A percentile compares a stretch with the other conserved stretches of the same genome.
phyloP scores from a whole-genome alignment of 768 basidiomycete species.

The Boletus patriciae region DNA sequence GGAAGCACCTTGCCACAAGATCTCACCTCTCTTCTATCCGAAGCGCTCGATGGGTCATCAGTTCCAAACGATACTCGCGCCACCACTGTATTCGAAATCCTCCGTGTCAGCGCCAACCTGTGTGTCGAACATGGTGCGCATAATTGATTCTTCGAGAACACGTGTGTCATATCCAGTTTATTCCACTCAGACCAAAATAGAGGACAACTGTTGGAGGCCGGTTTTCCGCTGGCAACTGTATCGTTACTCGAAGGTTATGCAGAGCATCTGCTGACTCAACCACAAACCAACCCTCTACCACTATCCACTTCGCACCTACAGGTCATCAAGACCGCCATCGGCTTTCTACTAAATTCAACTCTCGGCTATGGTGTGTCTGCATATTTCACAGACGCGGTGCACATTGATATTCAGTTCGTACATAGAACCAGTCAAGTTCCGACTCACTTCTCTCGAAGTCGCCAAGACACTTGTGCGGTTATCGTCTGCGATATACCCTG shows the following conservation, averaged over 20 bases:
- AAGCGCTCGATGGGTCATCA: constrained; percentile 50
- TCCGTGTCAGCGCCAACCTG: constrained; percentile 79
- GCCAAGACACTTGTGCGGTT: constrained; percentile 67
- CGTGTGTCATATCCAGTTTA: constrained; percentile 5
- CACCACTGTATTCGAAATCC: constrained; percentile 60
- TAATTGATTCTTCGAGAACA: not conserved
- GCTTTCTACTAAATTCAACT: constrained; percentile 75
- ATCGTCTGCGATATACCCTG: constrained; percentile 69
- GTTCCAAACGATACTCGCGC: constrained; percentile 48
- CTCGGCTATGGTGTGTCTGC: constrained; percentile 65
- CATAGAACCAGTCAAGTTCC: constrained; percentile 68
- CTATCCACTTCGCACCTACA: constrained; percentile 64
- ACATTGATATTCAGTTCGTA: constrained; percentile 3
- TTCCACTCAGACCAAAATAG: constrained; percentile 66
- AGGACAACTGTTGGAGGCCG: constrained; percentile 64
- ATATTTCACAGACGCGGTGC: not conserved
- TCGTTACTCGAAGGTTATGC: constrained; percentile 67
- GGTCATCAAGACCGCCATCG: constrained; percentile 74
- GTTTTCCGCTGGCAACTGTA: constrained; percentile 65
- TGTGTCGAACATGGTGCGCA: constrained; percentile 78
- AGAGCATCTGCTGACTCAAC: constrained; percentile 41
- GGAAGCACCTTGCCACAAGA: constrained; percentile 62
- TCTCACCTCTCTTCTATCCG: constrained; percentile 58
- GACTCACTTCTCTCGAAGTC: constrained; percentile 67
- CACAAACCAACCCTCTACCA: constrained; percentile 44